These are phyloP conservation scores for Sporodiniella umbellata DNA, from an alignment of 371 early-diverging fungal species.

Conservation along the genomic window DNA sequence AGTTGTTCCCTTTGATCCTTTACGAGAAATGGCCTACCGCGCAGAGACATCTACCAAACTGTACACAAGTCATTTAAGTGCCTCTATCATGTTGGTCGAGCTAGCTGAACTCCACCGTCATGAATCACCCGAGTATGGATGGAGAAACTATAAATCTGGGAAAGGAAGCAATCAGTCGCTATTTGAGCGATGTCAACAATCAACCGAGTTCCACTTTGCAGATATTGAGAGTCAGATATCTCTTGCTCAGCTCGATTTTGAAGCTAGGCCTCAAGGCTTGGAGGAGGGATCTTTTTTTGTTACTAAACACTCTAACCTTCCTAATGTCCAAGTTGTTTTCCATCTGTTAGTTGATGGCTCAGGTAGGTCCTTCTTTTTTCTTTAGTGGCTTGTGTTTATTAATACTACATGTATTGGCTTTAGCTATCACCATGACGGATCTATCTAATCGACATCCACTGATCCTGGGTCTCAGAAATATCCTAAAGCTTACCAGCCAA, in stretches of 20 bases:
- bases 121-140: conserved; percentile 22
- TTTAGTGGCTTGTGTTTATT: neutral
- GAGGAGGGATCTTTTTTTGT: conserved; percentile 73
- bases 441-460: conserved; percentile 49
- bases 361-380: conserved; percentile 20
- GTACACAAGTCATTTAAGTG: conserved; percentile 66
- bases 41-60: conserved; percentile 72
- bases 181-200: conserved; percentile 62
- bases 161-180: conserved; percentile 65
- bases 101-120: conserved; percentile 43
- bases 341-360: conserved; percentile 60
- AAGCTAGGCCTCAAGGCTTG: conserved; percentile 21
- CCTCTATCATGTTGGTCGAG: conserved; percentile 59
- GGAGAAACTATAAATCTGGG: conserved; percentile 59
- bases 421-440: conserved; percentile 36
- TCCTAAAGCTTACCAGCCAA: conserved; percentile 60
- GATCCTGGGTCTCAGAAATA: conserved; percentile 62
- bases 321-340: conserved; percentile 70
- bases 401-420: neutral
- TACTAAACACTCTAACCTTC: conserved; percentile 77
- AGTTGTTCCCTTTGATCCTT: conserved; percentile 46
- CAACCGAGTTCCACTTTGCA: conserved; percentile 79
- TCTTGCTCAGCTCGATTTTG: conserved; percentile 51
- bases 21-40: conserved; percentile 57
- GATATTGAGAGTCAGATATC: conserved; percentile 64